Evolutionary conservation across 2,329 filamentous ascomycete genomes (phyloP), one percentile per base, ranked within the genome.

Genomic region (Claviceps humidiphila): DNA sequence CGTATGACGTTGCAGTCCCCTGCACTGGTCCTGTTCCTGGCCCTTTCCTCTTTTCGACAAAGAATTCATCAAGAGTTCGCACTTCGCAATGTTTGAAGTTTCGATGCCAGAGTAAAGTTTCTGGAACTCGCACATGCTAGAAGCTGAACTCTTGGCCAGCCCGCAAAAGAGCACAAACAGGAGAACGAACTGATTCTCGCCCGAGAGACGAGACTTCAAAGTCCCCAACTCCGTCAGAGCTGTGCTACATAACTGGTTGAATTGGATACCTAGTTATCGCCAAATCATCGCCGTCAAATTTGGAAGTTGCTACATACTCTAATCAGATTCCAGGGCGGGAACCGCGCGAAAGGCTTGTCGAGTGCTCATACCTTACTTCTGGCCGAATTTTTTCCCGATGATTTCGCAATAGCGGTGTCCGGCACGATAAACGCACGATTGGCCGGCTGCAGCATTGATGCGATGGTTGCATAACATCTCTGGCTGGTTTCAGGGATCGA

Each of bases 391-490:
- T 11, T 30, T 30, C 9, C 26, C 26, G 26, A 30, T 2, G 2
- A 30, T 30, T 9, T 30, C 26, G 8, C 26, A 30, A 26, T 20
- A 43, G 41, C 41, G 41, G 41, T n/a, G 68, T 76, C 4, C 64
- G 75, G 16, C 75, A 74, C 56, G 65, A 66, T 75, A 60, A 75
- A 75, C 50, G 72, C 73, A 5, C 65, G 66, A 3, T 58, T 64
- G 1, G 71, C 69, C 17, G 70, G 73, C 49, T 64, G 68, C 47
- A 68, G 72, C 42, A 62, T 74, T 14, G 59, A 58, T 13, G 73
- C 73, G 1, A 65, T 75, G 4, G 73, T 67, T n/a, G 69, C 71
- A 7, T 76, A 75, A 59, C 69, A 0, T 71, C 71, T 56, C 56
- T 73, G 4, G 58, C 70, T 30, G 3, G 50, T 72, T 69, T 49